Evolutionary conservation across 2,329 filamentous ascomycete species (phyloP).

Genomic region (Colletotrichum godetiae): DNA sequence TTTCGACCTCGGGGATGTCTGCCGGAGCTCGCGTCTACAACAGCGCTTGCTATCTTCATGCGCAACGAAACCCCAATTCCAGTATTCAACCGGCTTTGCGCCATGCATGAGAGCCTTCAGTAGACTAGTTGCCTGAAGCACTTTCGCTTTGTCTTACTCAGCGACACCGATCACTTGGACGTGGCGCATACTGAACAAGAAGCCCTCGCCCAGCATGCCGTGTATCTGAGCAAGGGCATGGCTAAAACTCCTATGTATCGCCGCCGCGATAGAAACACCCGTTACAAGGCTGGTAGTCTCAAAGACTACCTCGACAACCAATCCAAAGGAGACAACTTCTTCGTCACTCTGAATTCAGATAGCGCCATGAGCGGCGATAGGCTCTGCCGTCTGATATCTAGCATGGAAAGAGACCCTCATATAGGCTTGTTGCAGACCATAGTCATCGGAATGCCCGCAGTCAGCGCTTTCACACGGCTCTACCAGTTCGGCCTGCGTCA

Average conservation of each 20-base stretch:
- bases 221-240: neutral
- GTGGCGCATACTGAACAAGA: neutral
- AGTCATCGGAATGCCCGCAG: neutral
- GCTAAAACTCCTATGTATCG: neutral
- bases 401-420: neutral
- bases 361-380: neutral
- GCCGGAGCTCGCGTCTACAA: neutral
- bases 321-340: neutral
- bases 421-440: neutral
- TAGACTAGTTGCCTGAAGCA: neutral
- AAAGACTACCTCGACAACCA: neutral
- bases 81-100: neutral
- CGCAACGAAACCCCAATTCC: neutral
- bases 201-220: neutral
- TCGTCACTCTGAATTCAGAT: neutral
- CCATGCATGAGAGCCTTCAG: neutral
- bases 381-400: neutral
- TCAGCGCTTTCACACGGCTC: too few species aligned
- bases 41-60: neutral
- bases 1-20: neutral
- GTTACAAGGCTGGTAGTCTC: neutral
- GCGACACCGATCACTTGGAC: neutral
- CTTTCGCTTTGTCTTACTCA: neutral
- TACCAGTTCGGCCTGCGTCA: too few species aligned
- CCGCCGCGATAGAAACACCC: neutral